Conservation (phyloP, 225 moss, liverwort and hornwort genomes). For the Neckera pumila region DNA sequence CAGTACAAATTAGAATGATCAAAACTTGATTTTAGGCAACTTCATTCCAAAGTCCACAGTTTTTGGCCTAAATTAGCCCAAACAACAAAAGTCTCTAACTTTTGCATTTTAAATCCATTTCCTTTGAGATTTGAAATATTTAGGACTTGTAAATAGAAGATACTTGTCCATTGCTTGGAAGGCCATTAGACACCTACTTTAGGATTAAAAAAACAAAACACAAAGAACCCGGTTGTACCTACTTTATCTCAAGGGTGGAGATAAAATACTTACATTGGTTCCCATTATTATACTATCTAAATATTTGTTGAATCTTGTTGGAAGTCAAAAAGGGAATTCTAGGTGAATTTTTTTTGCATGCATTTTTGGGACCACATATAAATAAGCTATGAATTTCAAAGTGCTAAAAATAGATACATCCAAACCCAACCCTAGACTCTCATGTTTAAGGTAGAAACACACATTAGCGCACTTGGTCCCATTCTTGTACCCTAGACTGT, state of each 20-base stretch:
- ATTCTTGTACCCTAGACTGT: no score
- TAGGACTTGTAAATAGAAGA: fast-evolving
- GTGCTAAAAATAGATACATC: neutral
- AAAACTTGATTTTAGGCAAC: neutral
- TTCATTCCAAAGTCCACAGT: fast-evolving
- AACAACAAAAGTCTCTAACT: neutral
- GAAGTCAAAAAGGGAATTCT: neutral
- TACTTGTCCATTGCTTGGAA: fast-evolving
- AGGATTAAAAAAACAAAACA: neutral
- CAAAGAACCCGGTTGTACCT: fast-evolving
- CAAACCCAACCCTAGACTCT: no score
- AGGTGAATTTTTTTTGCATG: neutral
- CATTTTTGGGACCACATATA: fast-evolving
- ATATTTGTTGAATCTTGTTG: neutral
- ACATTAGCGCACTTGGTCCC: no score
- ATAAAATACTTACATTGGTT: fast-evolving
- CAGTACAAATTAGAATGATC: fast-evolving
- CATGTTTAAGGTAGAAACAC: no score
- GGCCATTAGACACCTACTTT: neutral
- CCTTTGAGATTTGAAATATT: neutral
- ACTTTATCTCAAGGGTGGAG: neutral
- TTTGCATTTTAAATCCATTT: neutral
- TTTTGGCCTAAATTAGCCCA: neutral
- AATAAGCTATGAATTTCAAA: neutral
- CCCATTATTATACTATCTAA: neutral